Evolutionary conservation across 1,284 basidiomycete genomes (phyloP).

Genomic region (Melampsora abietis-canadensis): DNA sequence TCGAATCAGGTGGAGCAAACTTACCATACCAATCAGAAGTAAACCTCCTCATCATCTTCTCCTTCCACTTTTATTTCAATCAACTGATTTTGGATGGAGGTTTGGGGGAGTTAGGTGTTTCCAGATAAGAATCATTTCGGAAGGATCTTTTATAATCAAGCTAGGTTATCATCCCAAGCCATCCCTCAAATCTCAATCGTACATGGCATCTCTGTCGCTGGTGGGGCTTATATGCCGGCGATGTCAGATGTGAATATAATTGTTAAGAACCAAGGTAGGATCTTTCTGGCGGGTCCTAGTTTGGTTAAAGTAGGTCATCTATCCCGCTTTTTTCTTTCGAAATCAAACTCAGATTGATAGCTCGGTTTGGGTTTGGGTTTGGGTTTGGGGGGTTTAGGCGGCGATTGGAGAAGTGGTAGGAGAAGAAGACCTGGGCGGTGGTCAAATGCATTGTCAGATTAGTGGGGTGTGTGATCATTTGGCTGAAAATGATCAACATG

Average conservation of each 20-base stretch:
- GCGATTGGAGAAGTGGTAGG: conserved; percentile 91
- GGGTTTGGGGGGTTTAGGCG: conserved; percentile 58
- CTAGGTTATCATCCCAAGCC: conserved; percentile 80
- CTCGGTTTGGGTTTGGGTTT: too few relatives aligned
- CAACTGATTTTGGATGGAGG: conserved; percentile 50
- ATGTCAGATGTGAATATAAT: conserved; percentile 97
- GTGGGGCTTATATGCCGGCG: conserved; percentile 83
- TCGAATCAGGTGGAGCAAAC: conserved; percentile 90
- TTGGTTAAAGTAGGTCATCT: conserved; percentile 64
- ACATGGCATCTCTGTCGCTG: conserved; percentile 88
- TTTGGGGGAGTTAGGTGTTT: conserved; percentile 62
- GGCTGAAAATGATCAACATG: conserved; percentile 81
- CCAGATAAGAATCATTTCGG: conserved; percentile 91
- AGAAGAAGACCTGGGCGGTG: conserved; percentile 82
- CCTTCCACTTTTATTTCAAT: background rate
- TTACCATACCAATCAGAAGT: conserved; percentile 77
- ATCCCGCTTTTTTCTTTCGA: too few relatives aligned
- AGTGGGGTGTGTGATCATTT: conserved; percentile 92
- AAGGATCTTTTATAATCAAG: conserved; percentile 96
- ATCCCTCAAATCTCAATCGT: conserved; percentile 90
- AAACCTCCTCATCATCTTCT: conserved; percentile 55
- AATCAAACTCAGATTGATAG: too few relatives aligned
- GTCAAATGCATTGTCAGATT: conserved; percentile 88
- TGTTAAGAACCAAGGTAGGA: conserved; percentile 85
- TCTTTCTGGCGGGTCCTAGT: conserved; percentile 93